Evolutionary conservation across 495 filamentous ascomycete genomes (phyloP), one percentile per base, ranked within the genome.

Genomic region (Podospora conica): DNA sequence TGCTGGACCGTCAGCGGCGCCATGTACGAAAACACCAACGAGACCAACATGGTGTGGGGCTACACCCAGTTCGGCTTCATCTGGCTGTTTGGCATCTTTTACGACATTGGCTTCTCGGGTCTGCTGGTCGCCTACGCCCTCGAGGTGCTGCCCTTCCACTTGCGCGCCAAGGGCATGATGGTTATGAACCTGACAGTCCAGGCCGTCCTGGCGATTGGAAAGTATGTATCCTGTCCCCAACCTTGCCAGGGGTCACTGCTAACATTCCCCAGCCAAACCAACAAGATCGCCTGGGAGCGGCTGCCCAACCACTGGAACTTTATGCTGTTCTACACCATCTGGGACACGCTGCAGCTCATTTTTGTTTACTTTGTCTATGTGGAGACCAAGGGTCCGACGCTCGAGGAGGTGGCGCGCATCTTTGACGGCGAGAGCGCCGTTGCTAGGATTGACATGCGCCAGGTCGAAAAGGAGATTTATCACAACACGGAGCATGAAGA

Each of bases 81-180:
- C 68, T 87, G 85, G 78, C 68, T 89, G 20, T 89, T 88, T 73
- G 80, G 83, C 27, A 78, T 85, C 68, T 85, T 80, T 66, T 88
- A 87, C 73, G 82, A 85, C 66, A 83, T 87, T 61, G 82, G 82
- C 58, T 87, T 85, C 74, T 86, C 85, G 3, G 85, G 86, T 55
- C 76, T 90, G 61, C 78, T 90, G 29, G 83, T 88, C 58, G 85
- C 87, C 28, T 89, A 89, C 68, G 83, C 85, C 0, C 80, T 88
- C 27, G 88, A 90, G 77, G 85, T 91, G 33, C 77, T 88, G 12
- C 87, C 87, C 0, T 92, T 87, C 77, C 82, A 84, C 56, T 79
- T 90, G 65, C 84, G 88, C 20, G 87, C 87, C 54, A 92, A 90
- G 79, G 88, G 88, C 54, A 85, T 90, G 78, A 86, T 89, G 74